phyloP scores from a whole-genome alignment of 2,329 filamentous ascomycete genomes.

The Colletotrichum eremochloae region DNA sequence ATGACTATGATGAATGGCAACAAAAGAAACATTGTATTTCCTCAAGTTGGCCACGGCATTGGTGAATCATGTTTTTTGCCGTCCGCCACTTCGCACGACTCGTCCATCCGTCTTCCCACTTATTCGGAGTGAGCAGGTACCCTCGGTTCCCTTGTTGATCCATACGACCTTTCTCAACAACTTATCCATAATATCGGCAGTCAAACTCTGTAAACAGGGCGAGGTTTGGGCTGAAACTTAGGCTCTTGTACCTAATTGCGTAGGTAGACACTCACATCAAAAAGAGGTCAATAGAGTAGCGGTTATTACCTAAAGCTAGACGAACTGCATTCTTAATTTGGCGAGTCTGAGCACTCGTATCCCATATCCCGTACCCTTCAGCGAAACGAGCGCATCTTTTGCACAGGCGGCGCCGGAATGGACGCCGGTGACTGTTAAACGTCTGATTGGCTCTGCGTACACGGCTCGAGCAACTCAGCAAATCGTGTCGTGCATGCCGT shows the following conservation, averaged over 20 bases:
- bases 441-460: not conserved
- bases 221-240: not conserved
- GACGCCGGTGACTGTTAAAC: not conserved
- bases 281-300: not conserved
- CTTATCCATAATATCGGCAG: not conserved
- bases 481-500: slow-evolving; percentile 1
- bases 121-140: not conserved
- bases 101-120: no score
- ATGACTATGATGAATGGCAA: not conserved
- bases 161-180: not conserved
- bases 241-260: no score
- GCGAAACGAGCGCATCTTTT: no score
- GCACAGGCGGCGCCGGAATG: not conserved
- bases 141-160: not conserved
- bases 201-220: not conserved
- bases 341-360: not conserved
- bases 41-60: not conserved
- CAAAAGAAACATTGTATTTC: not conserved
- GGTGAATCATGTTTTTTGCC: not conserved
- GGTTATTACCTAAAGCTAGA: not conserved
- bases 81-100: not conserved
- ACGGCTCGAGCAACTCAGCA: not conserved
- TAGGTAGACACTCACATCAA: no score
- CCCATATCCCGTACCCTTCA: not conserved
- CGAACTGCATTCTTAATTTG: not conserved